A percentile compares a stretch with the other conserved stretches of the same genome.
Conservation (phyloP, 345 rosid genomes). For the Gossypium sturtianum region DNA sequence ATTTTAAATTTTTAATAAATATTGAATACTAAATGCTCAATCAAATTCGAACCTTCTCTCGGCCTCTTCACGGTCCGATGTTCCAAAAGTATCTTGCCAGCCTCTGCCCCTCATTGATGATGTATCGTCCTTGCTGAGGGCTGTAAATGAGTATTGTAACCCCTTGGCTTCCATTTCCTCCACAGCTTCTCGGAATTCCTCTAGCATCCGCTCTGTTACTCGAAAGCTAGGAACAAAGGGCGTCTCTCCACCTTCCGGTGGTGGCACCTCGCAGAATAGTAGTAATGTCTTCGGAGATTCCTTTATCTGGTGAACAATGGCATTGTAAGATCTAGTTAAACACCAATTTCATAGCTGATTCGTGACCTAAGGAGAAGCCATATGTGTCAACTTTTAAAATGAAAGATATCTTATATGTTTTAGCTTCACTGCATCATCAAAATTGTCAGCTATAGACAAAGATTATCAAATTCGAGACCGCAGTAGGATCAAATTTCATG, state of each 20-base stretch:
- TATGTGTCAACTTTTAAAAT: background rate
- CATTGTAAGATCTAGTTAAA: background rate
- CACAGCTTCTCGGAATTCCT: slow-evolving; percentile 52
- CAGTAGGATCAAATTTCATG: background rate
- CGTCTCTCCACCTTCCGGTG: slow-evolving; percentile 64
- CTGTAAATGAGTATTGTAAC: slow-evolving; percentile 39
- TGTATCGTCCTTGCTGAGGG: slow-evolving; percentile 32
- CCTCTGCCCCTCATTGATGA: slow-evolving; percentile 64
- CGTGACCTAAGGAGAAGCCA: background rate
- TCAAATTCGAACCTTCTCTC: slow-evolving; percentile 32
- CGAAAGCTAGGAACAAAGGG: slow-evolving; percentile 69
- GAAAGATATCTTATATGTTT: background rate
- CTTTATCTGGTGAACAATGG: slow-evolving; percentile 28
- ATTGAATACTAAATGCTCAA: background rate
- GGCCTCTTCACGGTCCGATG: slow-evolving; percentile 44
- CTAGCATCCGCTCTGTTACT: slow-evolving; percentile 50
- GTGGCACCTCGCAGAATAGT: slow-evolving; percentile 56
- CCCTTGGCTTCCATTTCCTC: slow-evolving; percentile 61
- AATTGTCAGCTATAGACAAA: background rate
- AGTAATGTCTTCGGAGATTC: slow-evolving; percentile 44
- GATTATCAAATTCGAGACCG: background rate
- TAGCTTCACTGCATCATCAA: background rate
- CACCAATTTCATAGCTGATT: background rate
- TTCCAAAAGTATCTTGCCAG: slow-evolving; percentile 60
- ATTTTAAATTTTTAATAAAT: background rate